Evolutionary conservation across 1,139 yeast genomes (phyloP), one percentile per base, ranked within the genome.

Genomic region (Arxiozyma bovina): DNA sequence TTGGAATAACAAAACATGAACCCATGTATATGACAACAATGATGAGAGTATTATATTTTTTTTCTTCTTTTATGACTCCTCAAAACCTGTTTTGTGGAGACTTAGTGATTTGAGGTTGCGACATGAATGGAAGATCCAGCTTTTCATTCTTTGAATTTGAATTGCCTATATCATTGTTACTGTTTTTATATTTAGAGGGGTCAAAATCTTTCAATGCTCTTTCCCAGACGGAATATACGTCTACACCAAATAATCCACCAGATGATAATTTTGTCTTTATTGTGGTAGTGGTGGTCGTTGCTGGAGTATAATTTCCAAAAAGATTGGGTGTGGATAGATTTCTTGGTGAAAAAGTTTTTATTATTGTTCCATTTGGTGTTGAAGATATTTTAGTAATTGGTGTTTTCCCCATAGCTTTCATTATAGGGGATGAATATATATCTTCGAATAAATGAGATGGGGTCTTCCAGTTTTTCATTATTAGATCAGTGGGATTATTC

Each of bases 211-310:
- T 78, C 22, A 76, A 76, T 1, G 82, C 84, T 22, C 83, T 70
- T 58, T 77, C 73, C 60, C 80, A 78, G n/a, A 80, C 82, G 38
- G 80, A 77, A 58, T 77, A 76, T 34, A 80, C 74, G 62, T 80
- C 83, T 30, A 80, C 83, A 41, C 84, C 84, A 66, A 79, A 79
- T 49, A 79, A 69, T 53, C 79, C 81, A 45, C 64, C 61, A 12
- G 66, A 60, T 11, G 68, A 61, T 38, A 62, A 57, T 51, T 64
- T 65, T 11, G 67, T 59, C 48, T 59, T 58, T 38, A 60, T 55
- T 30, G 54, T 34, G 21, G 44, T 48, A 6, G 48, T 46, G 15
- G 48, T 46, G 27, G 25, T 27, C 5, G 42, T 27, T 21, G 22
- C 7, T 21, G 42, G 40, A 6, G n/a, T 42, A 27, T n/a, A 20